Evolutionary conservation across 352 stramenopile species (phyloP).

Genomic region (Globisporangium radiosum): DNA sequence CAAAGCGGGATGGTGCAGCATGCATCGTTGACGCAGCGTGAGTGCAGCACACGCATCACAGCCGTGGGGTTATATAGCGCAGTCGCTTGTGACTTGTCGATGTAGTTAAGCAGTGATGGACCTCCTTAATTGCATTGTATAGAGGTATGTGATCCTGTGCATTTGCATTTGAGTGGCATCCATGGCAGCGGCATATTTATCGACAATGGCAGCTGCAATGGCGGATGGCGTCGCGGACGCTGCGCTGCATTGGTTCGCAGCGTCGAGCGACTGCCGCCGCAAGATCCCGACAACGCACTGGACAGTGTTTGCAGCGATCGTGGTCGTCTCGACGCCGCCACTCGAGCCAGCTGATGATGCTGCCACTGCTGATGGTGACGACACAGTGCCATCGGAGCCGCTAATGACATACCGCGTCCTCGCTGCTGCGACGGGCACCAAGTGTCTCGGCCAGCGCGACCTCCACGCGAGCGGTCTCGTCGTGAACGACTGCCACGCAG

Average conservation of each 20-base stretch:
- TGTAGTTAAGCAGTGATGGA: too few species aligned
- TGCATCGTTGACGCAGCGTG: too few species aligned
- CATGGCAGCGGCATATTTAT: not conserved
- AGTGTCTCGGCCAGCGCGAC: conserved; percentile 69
- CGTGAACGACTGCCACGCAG: conserved; percentile 91
- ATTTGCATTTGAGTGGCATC: not conserved
- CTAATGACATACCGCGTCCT: conserved; percentile 34
- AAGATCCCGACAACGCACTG: conserved; percentile 48
- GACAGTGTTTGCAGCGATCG: conserved; percentile 58
- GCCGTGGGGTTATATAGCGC: not conserved
- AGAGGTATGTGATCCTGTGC: too few species aligned
- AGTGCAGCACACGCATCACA: conserved; percentile 1
- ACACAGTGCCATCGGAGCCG: not conserved
- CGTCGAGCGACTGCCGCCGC: conserved; percentile 22
- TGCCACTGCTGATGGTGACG: not conserved
- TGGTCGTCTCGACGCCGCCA: conserved; percentile 18
- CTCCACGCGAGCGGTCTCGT: conserved; percentile 67
- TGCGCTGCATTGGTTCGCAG: conserved; percentile 56
- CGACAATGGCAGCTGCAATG: not conserved
- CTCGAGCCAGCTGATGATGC: not conserved
- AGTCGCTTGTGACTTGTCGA: not conserved
- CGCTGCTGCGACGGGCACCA: conserved; percentile 57
- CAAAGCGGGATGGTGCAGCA: conserved; percentile 12
- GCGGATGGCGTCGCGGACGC: conserved; percentile 27
- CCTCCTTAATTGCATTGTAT: too few species aligned